These are phyloP conservation scores for Dysphania ambrosioides DNA, from an alignment of 148 eudicot species.

Conservation along the genomic window DNA sequence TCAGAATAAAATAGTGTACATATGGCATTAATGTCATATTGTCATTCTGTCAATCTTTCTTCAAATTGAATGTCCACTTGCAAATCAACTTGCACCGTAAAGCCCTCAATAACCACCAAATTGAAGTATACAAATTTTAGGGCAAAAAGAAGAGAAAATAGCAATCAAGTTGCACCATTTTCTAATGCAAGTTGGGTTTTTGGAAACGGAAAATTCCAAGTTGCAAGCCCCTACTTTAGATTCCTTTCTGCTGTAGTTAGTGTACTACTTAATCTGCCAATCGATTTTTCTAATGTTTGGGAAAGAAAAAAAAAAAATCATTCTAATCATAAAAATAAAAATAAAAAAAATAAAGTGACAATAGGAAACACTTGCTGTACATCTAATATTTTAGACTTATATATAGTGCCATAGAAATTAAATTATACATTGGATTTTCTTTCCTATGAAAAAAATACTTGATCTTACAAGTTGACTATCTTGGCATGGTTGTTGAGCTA, in stretches of 20 bases:
- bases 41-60: conserved; percentile 5
- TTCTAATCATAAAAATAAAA: no score
- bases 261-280: neutral
- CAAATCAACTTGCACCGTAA: conserved; percentile 42
- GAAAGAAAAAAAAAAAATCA: no score
- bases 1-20: neutral
- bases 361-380: no score
- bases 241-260: no score
- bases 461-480: no score
- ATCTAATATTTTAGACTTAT: no score
- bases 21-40: conserved; percentile 13
- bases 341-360: no score
- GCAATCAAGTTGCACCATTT: conserved; percentile 19
- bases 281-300: neutral
- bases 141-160: conserved; percentile 2
- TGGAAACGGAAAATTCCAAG: conserved; percentile 10
- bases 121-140: conserved; percentile 10
- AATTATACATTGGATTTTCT: no score
- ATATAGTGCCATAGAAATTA: no score
- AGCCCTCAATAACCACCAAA: conserved; percentile 10
- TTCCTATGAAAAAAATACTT: no score
- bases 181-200: conserved; percentile 24
- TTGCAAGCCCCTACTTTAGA: conserved; percentile 16
- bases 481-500: no score
- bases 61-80: conserved; percentile 32